phyloP scores from a whole-genome alignment of 768 basidiomycete species.

The Lactarius indigo region DNA sequence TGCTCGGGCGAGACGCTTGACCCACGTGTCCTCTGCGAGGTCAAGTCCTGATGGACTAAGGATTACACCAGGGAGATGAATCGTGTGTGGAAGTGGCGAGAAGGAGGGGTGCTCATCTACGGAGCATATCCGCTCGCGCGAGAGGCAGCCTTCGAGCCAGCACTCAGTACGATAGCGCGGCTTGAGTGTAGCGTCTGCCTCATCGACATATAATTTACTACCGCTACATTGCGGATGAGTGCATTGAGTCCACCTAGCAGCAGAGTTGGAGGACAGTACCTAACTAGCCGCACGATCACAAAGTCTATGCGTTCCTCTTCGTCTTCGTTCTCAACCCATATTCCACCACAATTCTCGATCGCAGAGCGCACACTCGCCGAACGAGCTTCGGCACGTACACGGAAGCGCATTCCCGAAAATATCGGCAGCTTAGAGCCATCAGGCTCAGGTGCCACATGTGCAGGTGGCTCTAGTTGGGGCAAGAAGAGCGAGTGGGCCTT shows the following conservation, averaged over 20 bases:
- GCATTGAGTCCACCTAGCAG: not conserved
- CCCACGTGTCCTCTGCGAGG: slow-evolving; percentile 61
- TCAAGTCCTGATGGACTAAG: slow-evolving; percentile 78
- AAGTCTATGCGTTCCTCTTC: slow-evolving; percentile 55
- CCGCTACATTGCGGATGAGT: slow-evolving; percentile 44
- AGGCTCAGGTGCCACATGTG: slow-evolving; percentile 23
- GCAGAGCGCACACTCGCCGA: slow-evolving; percentile 53
- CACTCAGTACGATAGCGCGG: slow-evolving; percentile 81
- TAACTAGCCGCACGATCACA: slow-evolving; percentile 68
- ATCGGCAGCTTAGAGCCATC: slow-evolving; percentile 30
- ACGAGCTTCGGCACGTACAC: slow-evolving; percentile 65
- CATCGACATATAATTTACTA: slow-evolving; percentile 60
- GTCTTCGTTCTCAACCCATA: slow-evolving; percentile 36
- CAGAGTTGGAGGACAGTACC: slow-evolving; percentile 40
- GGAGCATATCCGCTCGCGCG: slow-evolving; percentile 65
- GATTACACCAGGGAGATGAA: slow-evolving; percentile 59
- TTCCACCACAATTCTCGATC: slow-evolving; percentile 58
- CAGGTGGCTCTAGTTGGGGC: slow-evolving; percentile 6
- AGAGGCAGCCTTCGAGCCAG: slow-evolving; percentile 87
- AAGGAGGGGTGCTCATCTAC: slow-evolving; percentile 70
- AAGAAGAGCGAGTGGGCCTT: slow-evolving; percentile 33
- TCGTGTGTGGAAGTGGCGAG: slow-evolving; percentile 53
- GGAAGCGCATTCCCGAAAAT: slow-evolving; percentile 56
- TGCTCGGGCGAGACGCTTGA: slow-evolving; percentile 61
- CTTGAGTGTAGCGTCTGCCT: slow-evolving; percentile 45